Percentiles rank a stretch among this genome's conserved stretches.
Evolutionary conservation across 1,284 basidiomycete genomes (phyloP).

Genomic region (Somion occarium): DNA sequence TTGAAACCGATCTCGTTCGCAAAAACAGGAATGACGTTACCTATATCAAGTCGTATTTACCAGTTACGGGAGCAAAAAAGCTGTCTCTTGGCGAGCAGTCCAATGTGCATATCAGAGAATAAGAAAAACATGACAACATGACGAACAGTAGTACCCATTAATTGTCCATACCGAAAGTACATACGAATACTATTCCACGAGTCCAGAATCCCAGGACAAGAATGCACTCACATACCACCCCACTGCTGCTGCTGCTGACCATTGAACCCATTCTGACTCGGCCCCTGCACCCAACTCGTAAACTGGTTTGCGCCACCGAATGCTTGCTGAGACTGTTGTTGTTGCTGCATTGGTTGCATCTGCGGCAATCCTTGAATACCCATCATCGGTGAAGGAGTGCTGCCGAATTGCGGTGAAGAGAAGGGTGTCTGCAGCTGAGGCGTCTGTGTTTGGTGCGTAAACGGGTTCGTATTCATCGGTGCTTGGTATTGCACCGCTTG

Average conservation of each 20-base stretch:
- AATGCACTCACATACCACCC: constrained; percentile 8
- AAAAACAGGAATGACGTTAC: no score
- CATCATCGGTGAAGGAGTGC: constrained; percentile 10
- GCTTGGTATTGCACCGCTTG: constrained; percentile 17
- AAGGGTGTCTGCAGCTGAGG: constrained; percentile 5
- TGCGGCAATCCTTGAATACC: not conserved
- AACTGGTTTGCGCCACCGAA: constrained; percentile 23
- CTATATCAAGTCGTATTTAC: no score
- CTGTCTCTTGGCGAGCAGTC: no score
- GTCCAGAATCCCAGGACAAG: no score
- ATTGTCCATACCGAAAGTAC: not conserved
- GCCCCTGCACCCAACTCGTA: constrained; percentile 24
- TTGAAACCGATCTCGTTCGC: no score
- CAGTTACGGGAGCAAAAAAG: no score
- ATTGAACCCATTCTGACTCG: constrained; percentile 12
- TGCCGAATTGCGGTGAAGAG: not conserved
- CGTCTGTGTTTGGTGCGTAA: constrained; percentile 13
- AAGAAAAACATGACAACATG: not conserved
- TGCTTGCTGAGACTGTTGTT: constrained; percentile 14
- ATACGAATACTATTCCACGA: no score
- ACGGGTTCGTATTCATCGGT: constrained; percentile 14
- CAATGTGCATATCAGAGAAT: no score
- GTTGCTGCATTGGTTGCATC: constrained; percentile 12
- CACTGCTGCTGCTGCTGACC: constrained; percentile 18
- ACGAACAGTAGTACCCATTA: not conserved